Evolutionary conservation across 495 filamentous ascomycete genomes (phyloP).

Genomic region (Annulohypoxylon maeteangense): DNA sequence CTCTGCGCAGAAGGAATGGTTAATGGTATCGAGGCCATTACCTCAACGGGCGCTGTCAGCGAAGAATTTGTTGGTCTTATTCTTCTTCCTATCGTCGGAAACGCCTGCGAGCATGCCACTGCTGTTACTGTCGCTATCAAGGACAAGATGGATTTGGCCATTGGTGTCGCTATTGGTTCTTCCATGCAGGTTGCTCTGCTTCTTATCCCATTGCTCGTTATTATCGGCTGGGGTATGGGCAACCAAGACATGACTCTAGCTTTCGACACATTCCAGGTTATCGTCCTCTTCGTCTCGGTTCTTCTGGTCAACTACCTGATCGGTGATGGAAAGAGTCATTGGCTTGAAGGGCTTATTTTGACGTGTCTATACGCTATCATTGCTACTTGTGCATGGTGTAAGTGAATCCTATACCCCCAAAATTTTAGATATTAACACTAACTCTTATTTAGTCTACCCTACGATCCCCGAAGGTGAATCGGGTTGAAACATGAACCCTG

Average conservation of each 20-base stretch:
- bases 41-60: constrained; percentile 64
- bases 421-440: constrained; percentile 2
- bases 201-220: constrained; percentile 78
- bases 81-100: constrained; percentile 88
- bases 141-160: constrained; percentile 91
- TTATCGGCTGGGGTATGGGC: constrained; percentile 84
- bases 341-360: constrained; percentile 80
- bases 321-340: constrained; percentile 68
- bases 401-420: constrained; percentile 33
- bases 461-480: constrained; percentile 8
- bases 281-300: constrained; percentile 80
- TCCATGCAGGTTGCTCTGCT: constrained; percentile 89
- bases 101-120: constrained; percentile 88
- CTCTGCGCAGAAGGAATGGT: constrained; percentile 94
- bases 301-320: constrained; percentile 88
- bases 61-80: constrained; percentile 86
- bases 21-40: constrained; percentile 76
- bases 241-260: constrained; percentile 74
- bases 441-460: constrained; percentile 29
- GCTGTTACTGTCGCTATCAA: constrained; percentile 87
- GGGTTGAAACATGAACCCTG: neutral
- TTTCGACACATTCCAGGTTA: constrained; percentile 86
- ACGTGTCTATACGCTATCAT: constrained; percentile 81
- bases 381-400: constrained; percentile 66
- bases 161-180: constrained; percentile 85